Base-by-base conservation (phyloP, 2,329 filamentous ascomycete genomes). In the Diaporthe nobilis region DNA sequence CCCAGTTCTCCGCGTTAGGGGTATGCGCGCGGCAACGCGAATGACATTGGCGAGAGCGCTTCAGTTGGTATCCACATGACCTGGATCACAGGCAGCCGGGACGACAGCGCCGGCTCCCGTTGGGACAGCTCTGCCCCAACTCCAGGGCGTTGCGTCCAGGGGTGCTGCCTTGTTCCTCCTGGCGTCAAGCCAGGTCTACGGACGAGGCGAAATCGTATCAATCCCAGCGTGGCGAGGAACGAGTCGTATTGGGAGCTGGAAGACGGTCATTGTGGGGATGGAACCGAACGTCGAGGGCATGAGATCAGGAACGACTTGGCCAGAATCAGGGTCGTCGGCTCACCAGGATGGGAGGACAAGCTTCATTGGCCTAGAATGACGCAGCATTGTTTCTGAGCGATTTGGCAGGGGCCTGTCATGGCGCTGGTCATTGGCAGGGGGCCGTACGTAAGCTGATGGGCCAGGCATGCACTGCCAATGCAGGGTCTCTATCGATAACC, bases 11-110 rank as follows among this genome's bases (percentile, higher is more conserved):
- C 65, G 65, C 65, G 65, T 70, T 55, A 70, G 65, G 65, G 65
- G 65, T 70, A 70, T 70, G 65, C 65, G 65, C 65, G 65, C 65
- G 65, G 65, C 65, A 70, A 70, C 65, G 49, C 49, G 49, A 70
- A 70, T 68, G 65, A 70, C 65, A 70, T 55, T 70, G 65, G 65
- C 34, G 65, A 70, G 65, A 70, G 65, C 65, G 65, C 65, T 42
- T 70, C 49, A 53, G n/a, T 42, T 39, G 65, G 65, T 55, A 70
- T 55, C 65, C 65, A 70, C 65, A 70, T 42, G 4, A 22, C 34
- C 42, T 70, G 49, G 65, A 17, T 34, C 65, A 28, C 34, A 17
- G 34, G 49, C 49, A 37, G 49, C 49, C 65, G 65, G 65, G 65
- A 28, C 65, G 49, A 47, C 65, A 42, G 15, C 37, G 47, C 47